Evolutionary conservation across 1,284 basidiomycete genomes (phyloP), one percentile per base, ranked within the genome.

Genomic region (Cutaneotrichosporon mucoides): DNA sequence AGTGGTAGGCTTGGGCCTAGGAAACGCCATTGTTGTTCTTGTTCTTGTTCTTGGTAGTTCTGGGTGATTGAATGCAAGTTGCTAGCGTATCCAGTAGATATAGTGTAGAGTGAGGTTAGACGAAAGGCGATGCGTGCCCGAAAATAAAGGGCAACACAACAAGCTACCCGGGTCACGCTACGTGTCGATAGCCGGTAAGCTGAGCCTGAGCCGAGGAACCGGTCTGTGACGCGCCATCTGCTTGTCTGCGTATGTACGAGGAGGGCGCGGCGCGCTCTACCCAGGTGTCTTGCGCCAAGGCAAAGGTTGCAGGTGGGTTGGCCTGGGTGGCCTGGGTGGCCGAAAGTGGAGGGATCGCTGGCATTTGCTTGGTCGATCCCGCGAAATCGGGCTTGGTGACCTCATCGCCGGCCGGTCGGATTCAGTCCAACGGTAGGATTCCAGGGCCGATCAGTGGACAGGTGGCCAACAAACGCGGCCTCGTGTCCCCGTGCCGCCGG

Each of bases 1-100:
- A 9, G 76, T 77, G 12, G 68, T 77, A 24, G 76, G 76, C 62
- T 76, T 75, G 13, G 76, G 76, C 61, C 73, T 62, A 41, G 74
- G 74, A 65, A 77, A 77, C 33, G 76, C 74, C 76, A 77, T 76
- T 16, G 45, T 64, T 33, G 37, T 41, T 41, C 15, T 41, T 15
- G 37, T 11, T 12, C 1, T 1, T 40, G 49, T 24, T 38, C 15
- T 41, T 41, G 16, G 49, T 41, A 41, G 35, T 6, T 6, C 9
- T 11, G 48, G 36, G 48, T 37, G 36, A 35, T 49, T 6, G 13
- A 36, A 33, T 35, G 36, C 7, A 15, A 3, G 47, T 9, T 24
- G 24, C 24, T 3, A 24, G 24, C 24, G 24, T 24, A 36, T 24
- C 24, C 2, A 2, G 24, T 16, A 49, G 48, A 3, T 40, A 33